Percentiles rank a stretch among this genome's conserved stretches.
These are phyloP conservation scores for Kodamaea sp. DNA, from an alignment of 1,139 yeast species.

Conservation along the genomic window DNA sequence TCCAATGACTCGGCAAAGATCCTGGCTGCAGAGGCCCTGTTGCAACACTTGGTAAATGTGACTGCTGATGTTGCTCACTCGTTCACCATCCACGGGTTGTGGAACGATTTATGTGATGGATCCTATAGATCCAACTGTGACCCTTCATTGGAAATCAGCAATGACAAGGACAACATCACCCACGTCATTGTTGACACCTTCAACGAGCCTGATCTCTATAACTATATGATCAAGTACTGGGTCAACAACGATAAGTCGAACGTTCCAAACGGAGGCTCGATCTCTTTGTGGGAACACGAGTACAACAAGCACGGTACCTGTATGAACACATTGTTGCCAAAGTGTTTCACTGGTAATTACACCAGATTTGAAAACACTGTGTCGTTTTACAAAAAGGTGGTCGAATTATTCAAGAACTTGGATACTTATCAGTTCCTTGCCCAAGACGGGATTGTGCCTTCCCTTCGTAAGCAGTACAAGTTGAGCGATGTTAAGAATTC, in stretches of 20 bases:
- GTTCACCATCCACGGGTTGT: slow-evolving; percentile 45
- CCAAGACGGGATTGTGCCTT: slow-evolving; percentile 36
- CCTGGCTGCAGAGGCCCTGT: slow-evolving; percentile 9
- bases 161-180: slow-evolving; percentile 29
- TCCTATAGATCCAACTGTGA: slow-evolving; percentile 35
- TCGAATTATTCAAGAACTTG: slow-evolving; percentile 35
- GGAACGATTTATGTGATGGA: slow-evolving; percentile 44
- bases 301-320: slow-evolving; percentile 50
- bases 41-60: slow-evolving; percentile 8
- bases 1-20: slow-evolving; percentile 14
- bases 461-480: slow-evolving; percentile 29
- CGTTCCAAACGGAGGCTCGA: slow-evolving; percentile 28
- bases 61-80: slow-evolving; percentile 18
- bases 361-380: slow-evolving; percentile 33
- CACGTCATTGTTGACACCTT: slow-evolving; percentile 32
- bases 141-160: slow-evolving; percentile 30
- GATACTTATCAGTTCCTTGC: slow-evolving; percentile 39
- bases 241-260: slow-evolving; percentile 36
- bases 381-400: slow-evolving; percentile 34
- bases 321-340: slow-evolving; percentile 40
- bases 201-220: slow-evolving; percentile 28
- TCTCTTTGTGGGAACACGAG: slow-evolving; percentile 43
- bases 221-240: slow-evolving; percentile 39
- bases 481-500: slow-evolving; percentile 34
- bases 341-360: slow-evolving; percentile 37